Evolutionary conservation across 1,284 basidiomycete genomes (phyloP), one percentile per base, ranked within the genome.

Genomic region (Puccinia triticina): DNA sequence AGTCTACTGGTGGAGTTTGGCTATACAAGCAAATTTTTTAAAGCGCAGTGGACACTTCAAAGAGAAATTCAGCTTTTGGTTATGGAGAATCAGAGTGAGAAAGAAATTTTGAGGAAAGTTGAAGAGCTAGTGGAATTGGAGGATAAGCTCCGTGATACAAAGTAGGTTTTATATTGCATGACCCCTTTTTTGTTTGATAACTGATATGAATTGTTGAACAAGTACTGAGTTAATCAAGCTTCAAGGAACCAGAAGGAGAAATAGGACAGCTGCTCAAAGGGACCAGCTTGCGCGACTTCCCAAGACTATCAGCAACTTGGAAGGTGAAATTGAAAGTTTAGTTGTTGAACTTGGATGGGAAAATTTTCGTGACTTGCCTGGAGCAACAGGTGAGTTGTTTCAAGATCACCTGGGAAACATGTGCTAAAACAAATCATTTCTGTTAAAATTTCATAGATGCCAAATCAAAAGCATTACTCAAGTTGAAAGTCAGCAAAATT

Each of bases 101-200:
- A 23, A 23, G 69, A 71, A 40, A 48, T 29, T 23, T 21, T 11
- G 16, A 34, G 50, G 50, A 3, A n/a, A 29, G n/a, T 71, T 43
- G 69, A 71, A 21, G 69, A 50, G 3, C 69, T 71, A 29, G 69
- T 71, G 16, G 16, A 29, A 1, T 29, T 71, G n/a, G 69, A 71
- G 29, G 69, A 71, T 21, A 71, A 29, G 12, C 12, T 43, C 4
- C 12, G 40, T 4, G 40, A 43, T 43, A 12, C 40, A 4, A 43
- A 43, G 40, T 43, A 12, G 40, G 40, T 43, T 43, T 12, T 43
- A 43, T 12, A 7, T 12, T 43, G 40, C 4, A 43, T 43, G 12
- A n/a, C n/a, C n/a, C n/a, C n/a, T n/a, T n/a, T n/a, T 43, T 57
- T 57, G 23, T 26, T 57, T 16, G 50, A 53, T n/a, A n/a, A n/a